Percentiles rank a stretch among this genome's conserved stretches.
Conservation (phyloP, 805 yeast genomes). For the Yamadazyma paraphyllophila region DNA sequence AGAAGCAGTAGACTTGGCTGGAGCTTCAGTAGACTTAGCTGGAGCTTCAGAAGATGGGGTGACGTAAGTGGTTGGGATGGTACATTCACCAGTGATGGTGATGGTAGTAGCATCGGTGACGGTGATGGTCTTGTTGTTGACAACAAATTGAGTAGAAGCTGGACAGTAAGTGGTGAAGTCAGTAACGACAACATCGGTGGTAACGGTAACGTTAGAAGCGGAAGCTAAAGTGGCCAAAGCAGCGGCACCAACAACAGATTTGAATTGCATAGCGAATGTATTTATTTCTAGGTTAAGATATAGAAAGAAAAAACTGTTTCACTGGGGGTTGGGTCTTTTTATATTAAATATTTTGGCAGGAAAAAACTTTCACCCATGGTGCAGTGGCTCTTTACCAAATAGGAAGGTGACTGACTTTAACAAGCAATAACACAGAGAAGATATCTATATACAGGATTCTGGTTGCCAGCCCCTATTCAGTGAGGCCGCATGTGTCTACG, state of each 20-base stretch:
- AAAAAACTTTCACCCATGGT: background rate
- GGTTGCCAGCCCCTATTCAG: background rate
- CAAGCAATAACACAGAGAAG: background rate
- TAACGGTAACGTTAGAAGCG: slow-evolving; percentile 47
- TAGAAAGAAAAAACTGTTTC: slow-evolving; percentile 1
- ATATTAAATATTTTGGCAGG: background rate
- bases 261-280: slow-evolving; percentile 34
- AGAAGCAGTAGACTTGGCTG: slow-evolving; percentile 13
- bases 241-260: slow-evolving; percentile 33
- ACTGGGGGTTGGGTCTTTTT: slow-evolving; percentile 1
- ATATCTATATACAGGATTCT: background rate
- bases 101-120: slow-evolving; percentile 78
- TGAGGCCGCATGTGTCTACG: background rate
- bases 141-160: slow-evolving; percentile 60
- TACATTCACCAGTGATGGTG: slow-evolving; percentile 87
- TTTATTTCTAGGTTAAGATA: slow-evolving; percentile 2
- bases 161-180: slow-evolving; percentile 80
- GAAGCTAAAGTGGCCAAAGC: slow-evolving; percentile 45
- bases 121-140: slow-evolving; percentile 68
- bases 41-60: slow-evolving; percentile 24
- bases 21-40: slow-evolving; percentile 17
- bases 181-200: slow-evolving; percentile 59
- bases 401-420: slow-evolving; percentile 4
- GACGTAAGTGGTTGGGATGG: slow-evolving; percentile 51
- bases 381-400: slow-evolving; percentile 2